Evolutionary conservation across 306 rosid species (phyloP), one percentile per base, ranked within the genome.

Genomic region (Lathyrus aphaca): DNA sequence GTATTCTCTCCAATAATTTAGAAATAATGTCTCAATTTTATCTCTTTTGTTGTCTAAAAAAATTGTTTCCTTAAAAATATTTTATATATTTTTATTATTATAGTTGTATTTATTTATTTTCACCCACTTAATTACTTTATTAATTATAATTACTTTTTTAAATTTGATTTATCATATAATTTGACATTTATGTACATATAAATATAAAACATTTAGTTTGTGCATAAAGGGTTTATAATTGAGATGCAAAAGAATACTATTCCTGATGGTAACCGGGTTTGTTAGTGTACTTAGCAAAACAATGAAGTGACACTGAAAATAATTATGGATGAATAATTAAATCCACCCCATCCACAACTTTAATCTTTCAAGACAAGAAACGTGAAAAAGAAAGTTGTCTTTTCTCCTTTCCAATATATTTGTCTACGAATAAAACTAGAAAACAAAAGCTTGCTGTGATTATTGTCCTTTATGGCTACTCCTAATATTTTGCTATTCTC

Each of bases 291-390:
- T 25, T 25, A 25, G 27, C 75, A 61, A 63, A 38, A 53, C 51
- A 73, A 43, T 68, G 67, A 80, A 38, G 69, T 65, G 76, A 69
- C 74, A 18, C 19, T 14, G 73, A 49, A 64, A 69, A 15, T 27
- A 39, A 55, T 58, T 71, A 37, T 29, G 16, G 38, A 53, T 16
- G 64, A 42, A 70, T 50, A 42, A 67, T 74, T 71, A 77, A 77
- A 53, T 74, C 72, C 64, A 40, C 83, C 81, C 74, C 23, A 60
- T 38, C 78, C 79, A 83, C 79, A 66, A n/a, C 74, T 74, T 79
- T 80, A 43, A 69, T 68, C 69, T 56, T 59, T 46, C 45, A 57
- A 69, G 70, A 74, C 77, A 80, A 67, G 63, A 78, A 59, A 60
- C 56, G 14, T 62, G 70, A 48, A 63, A 68, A 65, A 56, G 72